phyloP scores from a whole-genome alignment of 345 rosid species.

The Acer yangbiense region DNA sequence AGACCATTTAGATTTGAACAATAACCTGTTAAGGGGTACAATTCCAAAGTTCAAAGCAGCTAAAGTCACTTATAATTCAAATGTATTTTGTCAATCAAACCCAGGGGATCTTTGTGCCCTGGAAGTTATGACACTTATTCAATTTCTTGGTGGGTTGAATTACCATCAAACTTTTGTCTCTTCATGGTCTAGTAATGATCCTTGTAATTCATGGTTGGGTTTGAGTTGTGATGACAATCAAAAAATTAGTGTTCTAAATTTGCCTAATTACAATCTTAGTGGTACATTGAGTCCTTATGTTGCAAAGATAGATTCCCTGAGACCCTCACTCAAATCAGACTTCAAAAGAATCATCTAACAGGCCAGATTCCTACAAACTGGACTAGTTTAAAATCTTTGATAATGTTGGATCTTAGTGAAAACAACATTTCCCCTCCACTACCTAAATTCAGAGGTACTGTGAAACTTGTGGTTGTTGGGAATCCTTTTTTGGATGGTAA shows the following conservation, averaged over 20 bases:
- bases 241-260: slow-evolving; percentile 38
- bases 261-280: slow-evolving; percentile 52
- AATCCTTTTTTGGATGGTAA: slow-evolving; percentile 39
- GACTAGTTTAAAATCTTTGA: slow-evolving; percentile 57
- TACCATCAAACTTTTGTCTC: slow-evolving; percentile 55
- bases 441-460: slow-evolving; percentile 41
- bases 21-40: slow-evolving; percentile 73
- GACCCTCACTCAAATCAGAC: slow-evolving; percentile 38
- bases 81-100: slow-evolving; percentile 53
- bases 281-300: slow-evolving; percentile 67
- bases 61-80: slow-evolving; percentile 39
- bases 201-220: slow-evolving; percentile 69
- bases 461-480: slow-evolving; percentile 37
- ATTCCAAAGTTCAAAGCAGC: slow-evolving; percentile 52
- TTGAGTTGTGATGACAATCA: slow-evolving; percentile 32
- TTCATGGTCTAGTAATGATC: slow-evolving; percentile 69
- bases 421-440: slow-evolving; percentile 65
- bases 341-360: slow-evolving; percentile 45
- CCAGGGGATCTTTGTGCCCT: slow-evolving; percentile 53
- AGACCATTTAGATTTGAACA: slow-evolving; percentile 59
- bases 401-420: slow-evolving; percentile 50
- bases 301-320: slow-evolving; percentile 42
- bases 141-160: slow-evolving; percentile 57
- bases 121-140: slow-evolving; percentile 63
- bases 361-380: slow-evolving; percentile 59